Conservation (phyloP, 2,329 filamentous ascomycete genomes). For the Aspergillus sp. region DNA sequence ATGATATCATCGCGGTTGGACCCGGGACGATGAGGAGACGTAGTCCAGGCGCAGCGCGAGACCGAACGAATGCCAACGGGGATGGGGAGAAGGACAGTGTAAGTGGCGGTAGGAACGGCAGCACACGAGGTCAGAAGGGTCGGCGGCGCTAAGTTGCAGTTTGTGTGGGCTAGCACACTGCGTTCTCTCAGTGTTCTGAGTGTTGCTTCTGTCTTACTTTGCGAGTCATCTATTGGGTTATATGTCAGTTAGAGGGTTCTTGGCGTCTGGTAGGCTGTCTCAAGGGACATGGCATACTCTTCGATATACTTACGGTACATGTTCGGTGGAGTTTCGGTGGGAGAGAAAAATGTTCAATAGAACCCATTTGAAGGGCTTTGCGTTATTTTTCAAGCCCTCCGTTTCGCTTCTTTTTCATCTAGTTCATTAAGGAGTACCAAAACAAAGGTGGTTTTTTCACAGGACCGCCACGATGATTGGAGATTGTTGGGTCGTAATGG, state of each 20-base stretch:
- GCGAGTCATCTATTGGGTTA: background rate
- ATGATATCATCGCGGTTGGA: conserved; percentile 71
- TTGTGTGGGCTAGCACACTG: background rate
- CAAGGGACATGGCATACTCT: background rate
- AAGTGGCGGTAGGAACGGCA: conserved; percentile 23
- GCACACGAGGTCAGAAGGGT: conserved; percentile 28
- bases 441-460: background rate
- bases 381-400: background rate
- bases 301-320: conserved; percentile 8
- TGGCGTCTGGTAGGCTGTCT: background rate
- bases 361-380: background rate
- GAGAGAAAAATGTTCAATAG: background rate
- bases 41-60: conserved; percentile 73
- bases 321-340: background rate
- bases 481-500: background rate
- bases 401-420: background rate
- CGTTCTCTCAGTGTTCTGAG: background rate
- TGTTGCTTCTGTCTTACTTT: background rate
- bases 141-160: conserved; percentile 32
- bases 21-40: conserved; percentile 83
- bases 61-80: conserved; percentile 57
- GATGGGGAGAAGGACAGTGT: conserved; percentile 31
- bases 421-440: background rate
- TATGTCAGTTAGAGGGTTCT: background rate
- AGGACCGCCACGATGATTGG: background rate